Percentiles rank a stretch among this genome's conserved stretches.
Evolutionary conservation across 495 filamentous ascomycete genomes (phyloP).

Genomic region (Cercophora sp.): DNA sequence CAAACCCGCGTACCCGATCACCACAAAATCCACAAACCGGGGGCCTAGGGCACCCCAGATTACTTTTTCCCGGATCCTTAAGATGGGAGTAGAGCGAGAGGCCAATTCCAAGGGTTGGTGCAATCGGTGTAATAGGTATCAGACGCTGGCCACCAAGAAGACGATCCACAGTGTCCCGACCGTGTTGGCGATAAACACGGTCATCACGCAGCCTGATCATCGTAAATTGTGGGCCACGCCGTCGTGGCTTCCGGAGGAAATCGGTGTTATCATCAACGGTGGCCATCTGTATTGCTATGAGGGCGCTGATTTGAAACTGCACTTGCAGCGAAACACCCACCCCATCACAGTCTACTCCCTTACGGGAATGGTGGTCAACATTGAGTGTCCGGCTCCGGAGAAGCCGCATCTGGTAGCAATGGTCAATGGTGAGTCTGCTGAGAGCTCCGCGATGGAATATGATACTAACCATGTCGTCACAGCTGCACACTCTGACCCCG

Average conservation of each 20-base stretch:
- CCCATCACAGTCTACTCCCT: conserved; percentile 83
- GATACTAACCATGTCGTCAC: neutral
- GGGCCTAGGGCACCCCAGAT: conserved; percentile 51
- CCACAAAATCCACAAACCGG: too few relatives aligned
- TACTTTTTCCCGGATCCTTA: conserved; percentile 77
- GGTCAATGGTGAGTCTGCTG: conserved; percentile 62
- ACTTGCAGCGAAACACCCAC: conserved; percentile 57
- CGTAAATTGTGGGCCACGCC: conserved; percentile 79
- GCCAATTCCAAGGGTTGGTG: conserved; percentile 85
- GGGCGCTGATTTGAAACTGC: conserved; percentile 74
- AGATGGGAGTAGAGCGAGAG: conserved; percentile 81
- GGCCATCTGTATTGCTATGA: conserved; percentile 87
- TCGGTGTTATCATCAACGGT: conserved; percentile 78
- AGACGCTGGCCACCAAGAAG: conserved; percentile 73
- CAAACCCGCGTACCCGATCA: conserved; percentile 41
- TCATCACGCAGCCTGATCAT: conserved; percentile 63
- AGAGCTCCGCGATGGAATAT: neutral
- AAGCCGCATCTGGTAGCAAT: conserved; percentile 89
- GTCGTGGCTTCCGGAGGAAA: conserved; percentile 86
- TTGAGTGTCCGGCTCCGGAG: conserved; percentile 75
- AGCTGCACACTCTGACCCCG: conserved; percentile 67
- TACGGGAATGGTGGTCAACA: conserved; percentile 84
- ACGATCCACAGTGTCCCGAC: conserved; percentile 74
- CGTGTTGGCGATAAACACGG: conserved; percentile 80
- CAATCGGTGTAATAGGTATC: conserved; percentile 78